Base-by-base conservation (phyloP, 2,329 filamentous ascomycete species). In the Colletotrichum trifolii region DNA sequence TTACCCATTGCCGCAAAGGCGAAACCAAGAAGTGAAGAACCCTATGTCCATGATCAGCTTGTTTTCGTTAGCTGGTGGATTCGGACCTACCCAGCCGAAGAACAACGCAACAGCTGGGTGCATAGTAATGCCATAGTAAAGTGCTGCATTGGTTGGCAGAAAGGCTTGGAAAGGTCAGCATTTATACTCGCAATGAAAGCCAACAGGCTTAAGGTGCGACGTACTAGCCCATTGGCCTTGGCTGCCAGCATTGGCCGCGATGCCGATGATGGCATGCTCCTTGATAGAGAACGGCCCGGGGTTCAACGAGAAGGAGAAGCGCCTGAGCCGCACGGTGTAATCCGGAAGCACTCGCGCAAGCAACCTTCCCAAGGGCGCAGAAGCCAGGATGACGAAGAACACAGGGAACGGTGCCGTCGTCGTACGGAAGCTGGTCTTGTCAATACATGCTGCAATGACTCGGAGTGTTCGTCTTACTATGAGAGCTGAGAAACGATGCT, bases 311-410 rank as follows among this genome's bases (percentile, higher is more conserved):
- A 87, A 87, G 4, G 77, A 77, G 69, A 76, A 82, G n/a, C 72
- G 74, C 0, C 80, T 83, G 33, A 83, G 78, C 0, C 85, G 85
- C 3, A 87, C 64, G 2, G 75, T 75, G 49, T 81, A 82, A 2
- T 76, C 73, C 1, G 85, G 85, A 2, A 87, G 73, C 1, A 81
- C 72, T 49, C 80, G 79, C 0, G 85, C 84, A 2, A 87, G 77
- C 72, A 84, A 84, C 40, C 81, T 75, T 1, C 85, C 85, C 11
- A 82, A 77, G 61, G 87, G 86, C 68, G 85, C 85, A 47, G 80
- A 85, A 1, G 84, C 84, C 53, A 87, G 84, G 68, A 87, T 84
- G 47, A 89, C 86, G 66, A 89, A 89, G 72, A 88, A 88, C 52
- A 89, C 81, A 0, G 85, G 87, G 70, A 88, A 89, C 0, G 83